A percentile compares a stretch with the other conserved stretches of the same genome.
Evolutionary conservation across 306 rosid species (phyloP).

Genomic region (Cucurbita moschata): DNA sequence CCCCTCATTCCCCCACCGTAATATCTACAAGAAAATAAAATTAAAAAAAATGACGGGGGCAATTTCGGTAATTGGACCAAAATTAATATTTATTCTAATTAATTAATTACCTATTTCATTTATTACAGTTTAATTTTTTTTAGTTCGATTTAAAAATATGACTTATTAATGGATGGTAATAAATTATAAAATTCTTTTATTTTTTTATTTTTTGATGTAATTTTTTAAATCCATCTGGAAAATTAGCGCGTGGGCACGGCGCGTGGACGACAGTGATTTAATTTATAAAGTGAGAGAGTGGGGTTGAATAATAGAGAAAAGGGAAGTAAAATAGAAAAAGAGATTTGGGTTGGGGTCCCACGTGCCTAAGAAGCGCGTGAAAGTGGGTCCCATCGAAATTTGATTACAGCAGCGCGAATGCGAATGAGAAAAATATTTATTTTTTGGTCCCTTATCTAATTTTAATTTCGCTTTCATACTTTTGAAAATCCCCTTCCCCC

Average conservation of each 20-base stretch:
- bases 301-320: neutral
- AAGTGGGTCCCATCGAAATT: slow-evolving; percentile 22
- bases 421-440: neutral
- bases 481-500: neutral
- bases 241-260: neutral
- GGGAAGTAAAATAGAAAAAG: no score
- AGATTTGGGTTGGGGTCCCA: slow-evolving; percentile 7
- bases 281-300: neutral
- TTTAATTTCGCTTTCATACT: neutral
- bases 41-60: neutral
- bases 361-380: slow-evolving; percentile 32
- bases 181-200: no score
- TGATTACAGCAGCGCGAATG: slow-evolving; percentile 8
- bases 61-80: no score
- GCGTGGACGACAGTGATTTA: neutral
- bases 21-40: neutral
- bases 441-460: neutral
- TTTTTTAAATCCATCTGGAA: no score
- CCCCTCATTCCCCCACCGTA: neutral
- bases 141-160: no score
- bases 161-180: no score
- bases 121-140: no score
- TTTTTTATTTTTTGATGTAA: no score
- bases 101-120: no score
- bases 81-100: no score